Evolutionary conservation across 139 green algal genomes (phyloP).

Genomic region (Ettlia oleoabundans): DNA sequence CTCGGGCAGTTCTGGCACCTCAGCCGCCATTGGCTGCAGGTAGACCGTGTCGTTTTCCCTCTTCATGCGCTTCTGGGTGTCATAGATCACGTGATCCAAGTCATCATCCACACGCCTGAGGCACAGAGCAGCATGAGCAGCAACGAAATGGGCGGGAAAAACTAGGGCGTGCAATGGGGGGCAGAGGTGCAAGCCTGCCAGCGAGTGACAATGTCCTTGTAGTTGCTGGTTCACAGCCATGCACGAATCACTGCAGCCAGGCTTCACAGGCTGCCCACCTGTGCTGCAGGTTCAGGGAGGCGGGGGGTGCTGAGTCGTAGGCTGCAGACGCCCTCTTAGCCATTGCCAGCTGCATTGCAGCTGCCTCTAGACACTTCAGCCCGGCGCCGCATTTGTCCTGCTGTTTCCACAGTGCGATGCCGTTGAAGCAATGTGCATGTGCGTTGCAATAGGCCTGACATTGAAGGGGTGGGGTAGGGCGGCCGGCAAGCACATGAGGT

Average conservation of each 20-base stretch:
- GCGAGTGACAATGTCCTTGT: background rate
- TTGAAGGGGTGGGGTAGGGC: no score
- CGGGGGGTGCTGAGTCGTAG: conserved; percentile 42
- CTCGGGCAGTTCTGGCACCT: conserved; percentile 22
- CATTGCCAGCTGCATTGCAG: background rate
- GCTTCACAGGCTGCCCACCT: no score
- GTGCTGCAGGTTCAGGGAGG: conserved; percentile 34
- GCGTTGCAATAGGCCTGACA: conserved; percentile 5
- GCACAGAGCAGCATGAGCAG: background rate
- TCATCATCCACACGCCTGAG: conserved; percentile 33
- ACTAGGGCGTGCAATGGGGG: no score
- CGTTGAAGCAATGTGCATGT: conserved; percentile 35
- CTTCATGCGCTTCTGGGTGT: conserved; percentile 38
- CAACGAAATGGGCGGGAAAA: background rate
- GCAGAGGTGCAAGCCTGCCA: no score
- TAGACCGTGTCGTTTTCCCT: conserved; percentile 48
- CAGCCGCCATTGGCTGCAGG: conserved; percentile 36
- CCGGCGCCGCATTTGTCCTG: conserved; percentile 18
- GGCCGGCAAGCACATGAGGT: no score
- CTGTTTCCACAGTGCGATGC: conserved; percentile 39
- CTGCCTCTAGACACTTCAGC: conserved; percentile 25
- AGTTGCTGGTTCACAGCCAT: background rate
- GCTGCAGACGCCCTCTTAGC: background rate
- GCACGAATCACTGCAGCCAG: background rate
- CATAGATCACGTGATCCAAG: conserved; percentile 13